phyloP scores from a whole-genome alignment of 1,284 basidiomycete species.

The Austroboletus rostrupii region DNA sequence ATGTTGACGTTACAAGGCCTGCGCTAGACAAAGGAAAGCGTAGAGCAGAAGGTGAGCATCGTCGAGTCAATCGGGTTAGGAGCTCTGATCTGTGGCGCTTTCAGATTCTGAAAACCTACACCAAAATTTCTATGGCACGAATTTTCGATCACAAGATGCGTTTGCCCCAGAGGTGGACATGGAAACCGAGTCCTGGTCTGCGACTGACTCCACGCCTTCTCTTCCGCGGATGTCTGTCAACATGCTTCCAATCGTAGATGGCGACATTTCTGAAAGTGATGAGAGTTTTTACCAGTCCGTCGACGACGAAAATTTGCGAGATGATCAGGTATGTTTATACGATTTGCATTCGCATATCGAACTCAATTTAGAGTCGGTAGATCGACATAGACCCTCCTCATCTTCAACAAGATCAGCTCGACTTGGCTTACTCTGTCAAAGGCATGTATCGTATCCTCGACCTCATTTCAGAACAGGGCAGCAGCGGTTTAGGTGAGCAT shows the following conservation, averaged over 20 bases:
- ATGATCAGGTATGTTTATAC: conserved; percentile 13
- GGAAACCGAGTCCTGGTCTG: neutral
- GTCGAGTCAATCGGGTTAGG: too few species aligned
- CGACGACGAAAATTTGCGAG: conserved; percentile 6
- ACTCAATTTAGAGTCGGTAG: conserved; percentile 6
- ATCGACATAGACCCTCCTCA: conserved; percentile 19
- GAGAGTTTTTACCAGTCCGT: conserved; percentile 22
- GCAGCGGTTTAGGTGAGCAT: conserved; percentile 45
- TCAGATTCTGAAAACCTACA: neutral
- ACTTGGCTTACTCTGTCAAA: conserved; percentile 31
- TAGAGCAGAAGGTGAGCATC: too few species aligned
- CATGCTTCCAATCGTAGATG: neutral
- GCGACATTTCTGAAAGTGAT: neutral
- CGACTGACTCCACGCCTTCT: conserved; percentile 7
- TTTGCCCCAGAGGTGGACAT: neutral
- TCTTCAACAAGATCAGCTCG: conserved; percentile 14
- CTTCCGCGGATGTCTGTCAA: neutral
- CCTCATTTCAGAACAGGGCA: conserved; percentile 47
- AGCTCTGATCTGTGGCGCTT: too few species aligned
- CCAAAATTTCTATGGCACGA: neutral
- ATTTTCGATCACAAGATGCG: neutral
- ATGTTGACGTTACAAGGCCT: too few species aligned
- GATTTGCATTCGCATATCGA: neutral
- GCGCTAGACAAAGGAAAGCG: too few species aligned
- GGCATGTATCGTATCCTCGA: conserved; percentile 52